phyloP scores from a whole-genome alignment of 345 rosid genomes.

The Eucalyptus regnans region DNA sequence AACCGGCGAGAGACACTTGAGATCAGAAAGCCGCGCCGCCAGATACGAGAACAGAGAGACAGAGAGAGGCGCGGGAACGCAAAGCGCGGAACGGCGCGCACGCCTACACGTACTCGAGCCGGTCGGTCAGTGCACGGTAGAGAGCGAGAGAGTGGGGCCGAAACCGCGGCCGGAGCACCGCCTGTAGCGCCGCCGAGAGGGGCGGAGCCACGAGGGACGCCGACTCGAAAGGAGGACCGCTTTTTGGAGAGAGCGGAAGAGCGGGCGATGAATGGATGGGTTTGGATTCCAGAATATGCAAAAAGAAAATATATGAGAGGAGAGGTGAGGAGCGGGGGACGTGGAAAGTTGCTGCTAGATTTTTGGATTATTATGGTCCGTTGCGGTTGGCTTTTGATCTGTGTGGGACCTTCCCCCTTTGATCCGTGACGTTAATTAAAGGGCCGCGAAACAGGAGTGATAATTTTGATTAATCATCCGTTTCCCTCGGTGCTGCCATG shows the following conservation, averaged over 20 bases:
- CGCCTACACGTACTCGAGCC: neutral
- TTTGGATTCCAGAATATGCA: neutral
- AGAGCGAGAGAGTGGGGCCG: neutral
- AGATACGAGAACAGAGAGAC: neutral
- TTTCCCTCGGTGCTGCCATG: accelerated
- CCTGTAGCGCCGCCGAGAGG: neutral
- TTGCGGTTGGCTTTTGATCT: neutral
- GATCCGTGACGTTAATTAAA: neutral
- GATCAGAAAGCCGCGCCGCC: neutral
- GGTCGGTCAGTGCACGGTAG: neutral
- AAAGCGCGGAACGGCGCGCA: neutral
- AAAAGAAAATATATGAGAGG: neutral
- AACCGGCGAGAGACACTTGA: neutral
- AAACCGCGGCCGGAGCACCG: neutral
- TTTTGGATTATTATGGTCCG: neutral
- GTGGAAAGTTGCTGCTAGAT: neutral
- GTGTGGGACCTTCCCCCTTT: neutral
- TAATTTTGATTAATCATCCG: neutral
- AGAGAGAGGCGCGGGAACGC: neutral
- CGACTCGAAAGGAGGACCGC: neutral
- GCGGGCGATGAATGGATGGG: neutral
- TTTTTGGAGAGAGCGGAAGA: neutral
- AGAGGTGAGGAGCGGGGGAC: neutral
- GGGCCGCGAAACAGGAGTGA: neutral
- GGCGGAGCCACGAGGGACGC: neutral